A percentile compares a stretch with the other conserved stretches of the same genome.
These are phyloP conservation scores for Aureococcus anophagefferens DNA, from an alignment of 108 stramenopile genomes.

Conservation along the genomic window DNA sequence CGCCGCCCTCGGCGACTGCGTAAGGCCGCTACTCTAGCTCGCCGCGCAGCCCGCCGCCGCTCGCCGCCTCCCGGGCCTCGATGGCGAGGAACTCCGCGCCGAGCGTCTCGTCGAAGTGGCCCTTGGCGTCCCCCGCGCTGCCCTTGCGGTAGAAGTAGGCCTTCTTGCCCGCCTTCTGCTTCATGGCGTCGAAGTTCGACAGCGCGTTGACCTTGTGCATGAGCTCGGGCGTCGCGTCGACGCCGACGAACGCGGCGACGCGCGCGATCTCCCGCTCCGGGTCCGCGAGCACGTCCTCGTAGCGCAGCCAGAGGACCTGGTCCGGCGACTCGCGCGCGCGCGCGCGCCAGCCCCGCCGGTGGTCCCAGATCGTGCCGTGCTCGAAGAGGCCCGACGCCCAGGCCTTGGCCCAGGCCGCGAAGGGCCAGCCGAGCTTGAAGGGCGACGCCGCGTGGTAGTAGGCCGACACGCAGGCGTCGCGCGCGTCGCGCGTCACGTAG, in stretches of 20 bases:
- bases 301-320: conserved; percentile 1
- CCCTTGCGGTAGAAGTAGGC: no score
- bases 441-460: not conserved
- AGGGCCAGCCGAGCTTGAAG: not conserved
- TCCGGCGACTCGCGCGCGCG: not conserved
- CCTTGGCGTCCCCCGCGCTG: no score
- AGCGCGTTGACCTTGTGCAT: no score
- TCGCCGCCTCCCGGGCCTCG: no score
- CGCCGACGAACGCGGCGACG: not conserved
- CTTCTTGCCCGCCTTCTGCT: no score
- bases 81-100: no score
- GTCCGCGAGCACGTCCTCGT: conserved; percentile 1
- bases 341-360: not conserved
- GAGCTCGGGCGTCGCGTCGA: not conserved
- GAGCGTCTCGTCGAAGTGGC: no score
- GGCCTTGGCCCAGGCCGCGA: no score
- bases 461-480: conserved; percentile 5
- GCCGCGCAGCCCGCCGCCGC: no score
- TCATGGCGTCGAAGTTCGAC: no score
- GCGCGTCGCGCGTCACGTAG: not conserved
- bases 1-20: no score
- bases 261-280: not conserved
- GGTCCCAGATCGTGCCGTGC: not conserved
- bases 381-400: not conserved
- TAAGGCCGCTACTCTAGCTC: no score